Percentiles rank a stretch among this genome's conserved stretches.
These are phyloP conservation scores for Collybia sp. DNA, from an alignment of 768 basidiomycete genomes.

Conservation along the genomic window DNA sequence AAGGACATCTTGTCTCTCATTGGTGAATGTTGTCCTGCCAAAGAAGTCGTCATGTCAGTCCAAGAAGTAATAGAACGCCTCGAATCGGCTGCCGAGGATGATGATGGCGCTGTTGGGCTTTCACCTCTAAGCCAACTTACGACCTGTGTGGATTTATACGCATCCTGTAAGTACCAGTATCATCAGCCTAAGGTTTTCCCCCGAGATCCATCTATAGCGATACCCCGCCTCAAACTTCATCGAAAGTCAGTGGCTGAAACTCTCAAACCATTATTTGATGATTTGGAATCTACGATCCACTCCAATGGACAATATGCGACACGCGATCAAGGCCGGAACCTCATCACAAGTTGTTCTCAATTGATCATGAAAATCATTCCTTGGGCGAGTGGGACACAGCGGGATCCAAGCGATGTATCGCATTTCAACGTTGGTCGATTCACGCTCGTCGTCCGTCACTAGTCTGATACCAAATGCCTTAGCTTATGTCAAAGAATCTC, in stretches of 20 bases:
- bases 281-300: constrained; percentile 26
- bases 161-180: constrained; percentile 25
- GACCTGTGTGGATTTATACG: constrained; percentile 33
- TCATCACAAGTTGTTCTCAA: constrained; percentile 22
- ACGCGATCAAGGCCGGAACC: constrained; percentile 23
- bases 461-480: too few species aligned
- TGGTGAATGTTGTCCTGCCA: constrained; percentile 34
- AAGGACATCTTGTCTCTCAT: constrained; percentile 34
- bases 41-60: constrained; percentile 40
- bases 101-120: constrained; percentile 11
- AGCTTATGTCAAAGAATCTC: background rate
- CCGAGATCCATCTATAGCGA: constrained; percentile 21
- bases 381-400: constrained; percentile 23
- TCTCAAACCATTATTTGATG: constrained; percentile 32
- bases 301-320: constrained; percentile 18
- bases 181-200: background rate
- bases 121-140: constrained; percentile 27
- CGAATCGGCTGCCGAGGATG: constrained; percentile 17
- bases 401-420: constrained; percentile 13
- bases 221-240: constrained; percentile 39
- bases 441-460: too few species aligned
- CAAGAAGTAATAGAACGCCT: constrained; percentile 42
- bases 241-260: constrained; percentile 38
- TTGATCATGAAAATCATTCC: constrained; percentile 18
- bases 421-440: constrained; percentile 22